These are phyloP conservation scores for Aquilaria agallochum DNA, from an alignment of 441 rosid genomes.

Conservation along the genomic window DNA sequence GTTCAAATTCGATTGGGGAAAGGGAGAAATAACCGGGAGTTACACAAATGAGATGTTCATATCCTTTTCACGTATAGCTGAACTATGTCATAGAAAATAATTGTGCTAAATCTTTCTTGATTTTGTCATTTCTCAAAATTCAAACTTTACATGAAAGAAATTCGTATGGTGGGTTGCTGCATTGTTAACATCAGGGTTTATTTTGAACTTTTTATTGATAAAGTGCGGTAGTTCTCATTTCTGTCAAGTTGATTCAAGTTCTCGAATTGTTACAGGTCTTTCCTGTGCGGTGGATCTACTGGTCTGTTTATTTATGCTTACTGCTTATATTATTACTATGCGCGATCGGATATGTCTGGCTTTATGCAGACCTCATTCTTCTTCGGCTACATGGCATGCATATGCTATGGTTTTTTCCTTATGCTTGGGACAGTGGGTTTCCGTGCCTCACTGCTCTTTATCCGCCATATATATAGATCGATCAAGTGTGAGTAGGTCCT, in stretches of 20 bases:
- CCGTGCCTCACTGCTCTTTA: conserved; percentile 41
- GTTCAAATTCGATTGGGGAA: no score
- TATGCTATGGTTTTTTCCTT: conserved; percentile 54
- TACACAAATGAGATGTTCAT: no score
- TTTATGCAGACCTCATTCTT: conserved; percentile 56
- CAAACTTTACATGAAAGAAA: not conserved
- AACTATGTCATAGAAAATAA: no score
- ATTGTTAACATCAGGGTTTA: no score
- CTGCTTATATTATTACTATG: conserved; percentile 52
- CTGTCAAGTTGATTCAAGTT: no score
- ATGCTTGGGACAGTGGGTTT: conserved; percentile 54
- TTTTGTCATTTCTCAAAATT: not conserved
- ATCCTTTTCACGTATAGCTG: no score
- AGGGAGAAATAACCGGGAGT: no score
- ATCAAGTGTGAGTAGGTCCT: conserved; percentile 43
- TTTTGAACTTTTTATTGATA: not conserved
- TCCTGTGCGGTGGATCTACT: conserved; percentile 46
- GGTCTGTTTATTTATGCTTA: conserved; percentile 45
- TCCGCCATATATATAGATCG: conserved; percentile 51
- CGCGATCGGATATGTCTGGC: conserved; percentile 49
- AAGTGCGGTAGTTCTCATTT: not conserved
- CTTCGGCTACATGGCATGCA: conserved; percentile 58
- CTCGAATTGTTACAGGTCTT: conserved; percentile 26
- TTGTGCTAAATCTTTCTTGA: no score
- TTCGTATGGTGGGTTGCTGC: not conserved